phyloP scores from a whole-genome alignment of 2,329 filamentous ascomycete species.

The Xylaria arbuscula region DNA sequence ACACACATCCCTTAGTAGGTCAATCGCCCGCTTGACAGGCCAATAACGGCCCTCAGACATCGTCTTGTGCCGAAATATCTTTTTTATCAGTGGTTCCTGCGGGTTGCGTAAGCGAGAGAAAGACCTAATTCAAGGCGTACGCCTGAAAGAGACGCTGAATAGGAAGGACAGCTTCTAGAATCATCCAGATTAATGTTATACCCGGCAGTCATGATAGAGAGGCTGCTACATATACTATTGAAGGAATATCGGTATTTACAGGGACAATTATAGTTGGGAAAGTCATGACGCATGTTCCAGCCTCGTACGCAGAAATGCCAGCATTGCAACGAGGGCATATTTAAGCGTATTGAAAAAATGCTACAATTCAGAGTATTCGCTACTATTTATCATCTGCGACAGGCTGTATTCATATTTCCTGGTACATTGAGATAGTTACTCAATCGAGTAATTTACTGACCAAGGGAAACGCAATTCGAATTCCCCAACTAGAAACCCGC shows the following conservation, averaged over 20 bases:
- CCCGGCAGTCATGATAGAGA: not conserved
- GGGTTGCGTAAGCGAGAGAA: not conserved
- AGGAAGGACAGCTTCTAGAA: not conserved
- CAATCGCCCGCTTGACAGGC: not conserved
- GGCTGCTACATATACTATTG: not conserved
- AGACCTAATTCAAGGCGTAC: not conserved
- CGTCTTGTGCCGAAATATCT: not conserved
- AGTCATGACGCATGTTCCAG: not conserved
- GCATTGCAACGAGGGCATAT: not conserved
- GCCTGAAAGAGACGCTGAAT: not conserved
- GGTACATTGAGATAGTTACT: no score
- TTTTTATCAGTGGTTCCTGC: not conserved
- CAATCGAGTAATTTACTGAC: no score
- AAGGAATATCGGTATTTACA: not conserved
- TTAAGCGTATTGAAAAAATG: not conserved
- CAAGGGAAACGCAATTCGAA: no score
- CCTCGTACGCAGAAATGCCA: not conserved
- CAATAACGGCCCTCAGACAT: not conserved
- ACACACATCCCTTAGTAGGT: not conserved
- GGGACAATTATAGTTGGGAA: no score
- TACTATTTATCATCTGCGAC: no score
- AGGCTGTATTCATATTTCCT: no score
- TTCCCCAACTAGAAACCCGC: no score
- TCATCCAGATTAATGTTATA: not conserved
- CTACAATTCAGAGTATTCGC: no score